Evolutionary conservation across 2,329 filamentous ascomycete species (phyloP), one percentile per base, ranked within the genome.

Genomic region (Onygena corvina): DNA sequence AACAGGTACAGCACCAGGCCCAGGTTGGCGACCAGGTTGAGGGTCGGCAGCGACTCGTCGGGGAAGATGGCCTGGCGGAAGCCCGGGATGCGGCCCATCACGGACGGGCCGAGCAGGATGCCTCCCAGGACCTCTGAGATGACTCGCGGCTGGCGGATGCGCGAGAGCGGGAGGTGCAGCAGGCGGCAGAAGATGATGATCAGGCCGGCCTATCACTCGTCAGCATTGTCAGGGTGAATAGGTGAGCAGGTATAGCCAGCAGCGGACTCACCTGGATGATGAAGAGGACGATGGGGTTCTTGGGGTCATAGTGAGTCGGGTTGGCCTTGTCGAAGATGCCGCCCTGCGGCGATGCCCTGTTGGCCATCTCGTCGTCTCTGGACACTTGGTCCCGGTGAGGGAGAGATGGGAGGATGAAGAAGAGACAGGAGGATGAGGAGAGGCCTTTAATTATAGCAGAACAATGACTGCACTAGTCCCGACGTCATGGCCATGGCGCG

Each of bases 101-200:
- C 84, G 0, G 88, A 92, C 1, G 88, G 88, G 2, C 88, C 88
- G 1, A 94, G 75, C 31, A 94, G 66, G 60, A 92, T 86, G 48
- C 85, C 86, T n/a, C 83, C 84, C 49, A 90, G 79, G 51, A 92
- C 85, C 67, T 92, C 86, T 46, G 85, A 83, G 58, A 92, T 89
- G 56, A 92, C 86, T 42, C 83, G 79, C 54, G 86, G 86, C 61
- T 92, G 86, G 50, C 83, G 80, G 46, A 92, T 73, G 59, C 81
- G 82, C 57, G 82, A 82, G 3, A 90, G 75, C 7, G 85, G 86
- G 69, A 77, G 88, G 62, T 90, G 84, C 16, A 89, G 71, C 38
- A 84, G 64, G 27, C 83, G 80, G 59, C 82, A 86, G 64, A 87
- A 79, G 50, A 85, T 75, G 59, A 88, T 81, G 59, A 88, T 86